Percentiles rank a stretch among this genome's conserved stretches.
These are phyloP conservation scores for Dendrocalamus sinicus DNA, from an alignment of 176 grass and related monocot genomes.

Conservation along the genomic window DNA sequence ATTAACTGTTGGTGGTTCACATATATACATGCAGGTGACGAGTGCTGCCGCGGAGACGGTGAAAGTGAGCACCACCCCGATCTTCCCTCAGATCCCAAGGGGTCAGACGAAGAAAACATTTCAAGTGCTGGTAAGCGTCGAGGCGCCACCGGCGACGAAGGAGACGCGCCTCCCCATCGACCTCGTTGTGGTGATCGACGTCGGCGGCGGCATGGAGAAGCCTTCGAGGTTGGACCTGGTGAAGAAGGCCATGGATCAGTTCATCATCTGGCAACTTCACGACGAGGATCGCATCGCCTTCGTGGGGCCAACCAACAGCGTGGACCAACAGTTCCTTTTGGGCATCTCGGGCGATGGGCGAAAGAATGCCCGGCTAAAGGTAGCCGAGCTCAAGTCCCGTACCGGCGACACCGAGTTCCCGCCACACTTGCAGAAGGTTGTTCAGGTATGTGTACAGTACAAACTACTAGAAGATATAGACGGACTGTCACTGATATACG, in stretches of 20 bases:
- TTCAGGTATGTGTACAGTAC: background rate
- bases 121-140: conserved; percentile 9
- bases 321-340: background rate
- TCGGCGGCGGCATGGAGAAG: background rate
- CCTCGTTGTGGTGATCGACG: background rate
- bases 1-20: background rate
- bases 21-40: background rate
- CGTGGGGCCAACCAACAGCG: background rate
- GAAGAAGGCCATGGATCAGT: background rate
- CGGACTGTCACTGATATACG: too few species aligned
- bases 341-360: background rate
- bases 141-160: background rate
- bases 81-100: background rate
- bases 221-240: background rate
- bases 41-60: background rate
- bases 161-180: background rate
- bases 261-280: background rate
- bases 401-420: background rate
- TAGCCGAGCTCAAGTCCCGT: background rate
- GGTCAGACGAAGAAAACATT: background rate
- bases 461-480: too few species aligned
- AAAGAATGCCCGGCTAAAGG: background rate
- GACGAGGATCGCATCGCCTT: background rate
- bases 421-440: background rate
- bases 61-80: background rate